Evolutionary conservation across 768 basidiomycete genomes (phyloP), one percentile per base, ranked within the genome.

Genomic region (Podaxis pistillaris): DNA sequence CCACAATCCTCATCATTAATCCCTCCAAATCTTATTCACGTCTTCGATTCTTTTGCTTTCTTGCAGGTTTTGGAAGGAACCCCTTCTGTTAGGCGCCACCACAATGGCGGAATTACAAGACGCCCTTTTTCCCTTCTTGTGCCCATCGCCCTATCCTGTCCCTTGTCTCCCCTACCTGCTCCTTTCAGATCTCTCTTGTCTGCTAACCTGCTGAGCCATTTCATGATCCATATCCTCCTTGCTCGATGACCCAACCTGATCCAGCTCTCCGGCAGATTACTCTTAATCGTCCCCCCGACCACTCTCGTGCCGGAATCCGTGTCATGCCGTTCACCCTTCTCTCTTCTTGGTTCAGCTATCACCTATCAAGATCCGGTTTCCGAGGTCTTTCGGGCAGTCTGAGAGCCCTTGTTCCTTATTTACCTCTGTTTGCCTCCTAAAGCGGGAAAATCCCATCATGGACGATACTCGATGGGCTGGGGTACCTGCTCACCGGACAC

Each of bases 321-420:
- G 70, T 67, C 69, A 68, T 68, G 61, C 70, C 66, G 68, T 63
- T 66, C 64, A 69, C 70, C n/a, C 24, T 44, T 69, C 9, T 62
- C 66, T 67, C 68, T 60, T 66, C 53, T 66, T 64, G 64, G 62
- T 64, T 68, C 68, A 67, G 66, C 68, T 70, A 75, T 67, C 73
- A 68, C 73, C 73, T 68, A 76, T 75, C 78, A 76, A 78, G 79
- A 81, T 81, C 79, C 79, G 78, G 72, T 66, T 75, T 71, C 73
- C 73, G 75, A 74, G 73, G 72, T 66, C 65, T 56, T 71, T 74
- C 73, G 71, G 72, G 57, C 72, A 70, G 63, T 67, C 68, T 72
- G 71, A 68, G 69, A 69, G 59, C 67, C 66, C 63, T 61, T 64
- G 62, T 56, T 60, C 62, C 53, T 58, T 38, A 17, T 60, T 50